phyloP scores from a whole-genome alignment of 73 alveolate genomes.

The Tetrahymena elliotti region DNA sequence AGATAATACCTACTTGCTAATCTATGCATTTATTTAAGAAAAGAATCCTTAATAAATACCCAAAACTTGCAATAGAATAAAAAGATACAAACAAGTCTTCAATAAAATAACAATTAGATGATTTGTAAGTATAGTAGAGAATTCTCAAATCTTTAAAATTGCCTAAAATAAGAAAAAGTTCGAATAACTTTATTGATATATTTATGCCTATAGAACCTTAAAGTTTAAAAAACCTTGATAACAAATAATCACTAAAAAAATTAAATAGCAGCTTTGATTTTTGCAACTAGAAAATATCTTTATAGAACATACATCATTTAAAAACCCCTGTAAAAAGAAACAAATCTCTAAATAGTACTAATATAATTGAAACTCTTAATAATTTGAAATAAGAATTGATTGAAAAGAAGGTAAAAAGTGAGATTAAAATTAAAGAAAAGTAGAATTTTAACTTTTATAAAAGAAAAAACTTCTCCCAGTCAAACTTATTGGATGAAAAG shows the following conservation, averaged over 20 bases:
- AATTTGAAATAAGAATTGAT: not conserved
- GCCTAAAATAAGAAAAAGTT: not conserved
- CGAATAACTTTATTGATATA: not conserved
- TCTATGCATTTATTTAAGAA: not conserved
- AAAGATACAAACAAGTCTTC: not conserved
- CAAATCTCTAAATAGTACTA: not conserved
- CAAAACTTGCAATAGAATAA: not conserved
- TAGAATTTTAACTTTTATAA: not conserved
- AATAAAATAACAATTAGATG: not conserved
- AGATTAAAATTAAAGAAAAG: not conserved
- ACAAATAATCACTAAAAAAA: not conserved
- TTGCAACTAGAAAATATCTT: not conserved
- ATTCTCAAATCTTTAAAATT: not conserved
- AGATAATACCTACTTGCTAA: not conserved
- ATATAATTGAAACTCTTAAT: not conserved
- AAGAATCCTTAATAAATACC: not conserved
- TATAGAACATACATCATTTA: not conserved
- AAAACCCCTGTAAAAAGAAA: not conserved
- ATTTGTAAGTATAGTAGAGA: not conserved
- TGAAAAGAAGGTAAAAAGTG: not conserved
- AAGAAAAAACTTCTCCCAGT: not conserved
- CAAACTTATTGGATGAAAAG: not conserved
- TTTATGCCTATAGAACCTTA: not conserved
- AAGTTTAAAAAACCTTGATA: not conserved
- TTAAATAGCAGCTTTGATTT: not conserved